These are phyloP conservation scores for Plasmodium vinckei DNA, from an alignment of 169 alveolate species.

Conservation along the genomic window DNA sequence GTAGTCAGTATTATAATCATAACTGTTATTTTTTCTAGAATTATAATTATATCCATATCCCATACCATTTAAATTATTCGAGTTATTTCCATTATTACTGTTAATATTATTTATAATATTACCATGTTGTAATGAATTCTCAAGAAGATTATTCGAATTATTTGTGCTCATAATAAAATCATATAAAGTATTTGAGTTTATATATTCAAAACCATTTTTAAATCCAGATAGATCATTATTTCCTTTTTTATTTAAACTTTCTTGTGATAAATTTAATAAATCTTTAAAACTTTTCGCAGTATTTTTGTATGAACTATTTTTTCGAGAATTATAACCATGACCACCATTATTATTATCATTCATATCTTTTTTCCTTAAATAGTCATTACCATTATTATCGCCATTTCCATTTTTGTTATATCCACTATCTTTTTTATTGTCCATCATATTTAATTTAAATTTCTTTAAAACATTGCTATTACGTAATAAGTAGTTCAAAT, in stretches of 20 bases:
- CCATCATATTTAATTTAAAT: slow-evolving; percentile 41
- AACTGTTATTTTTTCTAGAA: slow-evolving; percentile 29
- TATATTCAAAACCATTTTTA: slow-evolving; percentile 18
- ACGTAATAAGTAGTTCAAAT: slow-evolving; percentile 34
- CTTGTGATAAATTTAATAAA: slow-evolving; percentile 53
- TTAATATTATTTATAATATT: not conserved
- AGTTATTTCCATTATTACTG: slow-evolving; percentile 15
- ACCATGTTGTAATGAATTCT: slow-evolving; percentile 21
- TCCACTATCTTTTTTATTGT: slow-evolving; percentile 18
- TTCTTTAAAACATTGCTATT: slow-evolving; percentile 42
- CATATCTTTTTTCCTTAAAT: slow-evolving; percentile 31
- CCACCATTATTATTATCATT: slow-evolving; percentile 2
- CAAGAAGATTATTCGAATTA: slow-evolving; percentile 19
- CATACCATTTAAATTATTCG: not conserved
- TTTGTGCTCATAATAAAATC: slow-evolving; percentile 64
- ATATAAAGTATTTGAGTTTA: slow-evolving; percentile 41
- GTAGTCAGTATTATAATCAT: slow-evolving; percentile 52
- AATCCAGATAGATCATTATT: not conserved
- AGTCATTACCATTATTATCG: not conserved
- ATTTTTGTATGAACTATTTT: slow-evolving; percentile 10
- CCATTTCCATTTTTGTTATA: not conserved
- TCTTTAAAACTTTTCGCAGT: slow-evolving; percentile 43
- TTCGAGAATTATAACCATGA: slow-evolving; percentile 7
- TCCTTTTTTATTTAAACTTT: slow-evolving; percentile 36
- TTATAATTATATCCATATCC: not conserved